Conservation (phyloP, 2,329 filamentous ascomycete species). For the Aciculosporium take region DNA sequence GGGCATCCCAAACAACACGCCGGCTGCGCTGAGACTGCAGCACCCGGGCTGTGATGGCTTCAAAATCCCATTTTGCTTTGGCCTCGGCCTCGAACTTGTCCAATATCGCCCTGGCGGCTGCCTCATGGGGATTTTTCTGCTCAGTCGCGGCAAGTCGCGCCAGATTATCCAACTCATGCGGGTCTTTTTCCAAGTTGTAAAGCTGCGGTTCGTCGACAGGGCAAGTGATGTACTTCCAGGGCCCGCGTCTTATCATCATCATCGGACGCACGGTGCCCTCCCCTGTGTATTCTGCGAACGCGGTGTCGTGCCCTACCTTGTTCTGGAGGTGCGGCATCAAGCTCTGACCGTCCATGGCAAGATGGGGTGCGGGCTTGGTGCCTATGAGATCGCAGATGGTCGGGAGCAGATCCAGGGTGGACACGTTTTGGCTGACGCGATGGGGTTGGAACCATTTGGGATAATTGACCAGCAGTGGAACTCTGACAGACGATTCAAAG, state of each 20-base stretch:
- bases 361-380: conserved; percentile 48
- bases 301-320: conserved; percentile 59
- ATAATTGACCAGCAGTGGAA: conserved; percentile 74
- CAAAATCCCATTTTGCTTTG: conserved; percentile 64
- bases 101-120: conserved; percentile 35
- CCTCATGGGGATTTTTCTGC: conserved; percentile 27
- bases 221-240: conserved; percentile 85
- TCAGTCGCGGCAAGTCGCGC: conserved; percentile 30
- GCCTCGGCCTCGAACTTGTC: conserved; percentile 62
- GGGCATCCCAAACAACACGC: conserved; percentile 63
- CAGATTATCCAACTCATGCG: conserved; percentile 63
- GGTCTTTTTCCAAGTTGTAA: conserved; percentile 65
- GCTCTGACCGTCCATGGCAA: conserved; percentile 79
- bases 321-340: conserved; percentile 63
- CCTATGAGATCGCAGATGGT: conserved; percentile 76
- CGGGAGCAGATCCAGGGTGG: conserved; percentile 78
- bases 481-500: conserved; percentile 81
- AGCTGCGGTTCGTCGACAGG: conserved; percentile 73
- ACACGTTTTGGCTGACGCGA: conserved; percentile 71
- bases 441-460: conserved; percentile 62
- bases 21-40: conserved; percentile 66
- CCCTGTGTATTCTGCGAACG: conserved; percentile 90
- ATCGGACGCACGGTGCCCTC: conserved; percentile 80
- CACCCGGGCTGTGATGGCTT: conserved; percentile 60
- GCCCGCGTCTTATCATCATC: conserved; percentile 83